Percentiles rank a stretch among this genome's conserved stretches.
Conservation (phyloP, 2,329 filamentous ascomycete genomes). For the Seiridium cupressi region DNA sequence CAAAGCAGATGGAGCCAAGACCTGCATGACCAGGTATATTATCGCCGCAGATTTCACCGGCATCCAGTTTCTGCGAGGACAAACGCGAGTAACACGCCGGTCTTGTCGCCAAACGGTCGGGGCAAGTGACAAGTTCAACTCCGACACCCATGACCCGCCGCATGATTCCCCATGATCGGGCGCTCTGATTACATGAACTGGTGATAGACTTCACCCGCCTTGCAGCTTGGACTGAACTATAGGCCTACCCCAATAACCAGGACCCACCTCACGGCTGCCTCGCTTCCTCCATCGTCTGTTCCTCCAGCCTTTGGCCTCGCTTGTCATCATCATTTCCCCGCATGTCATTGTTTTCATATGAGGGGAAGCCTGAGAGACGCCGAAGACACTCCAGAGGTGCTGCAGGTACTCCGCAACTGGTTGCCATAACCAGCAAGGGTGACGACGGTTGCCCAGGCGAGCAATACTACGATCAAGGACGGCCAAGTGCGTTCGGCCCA, state of each 20-base stretch:
- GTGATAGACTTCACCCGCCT: not conserved
- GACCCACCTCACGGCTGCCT: not conserved
- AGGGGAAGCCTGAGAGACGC: not conserved
- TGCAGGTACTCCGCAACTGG: not conserved
- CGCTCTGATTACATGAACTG: too few relatives aligned
- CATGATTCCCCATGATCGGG: too few relatives aligned
- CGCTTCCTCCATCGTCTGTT: not conserved
- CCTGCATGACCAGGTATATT: constrained; percentile 1
- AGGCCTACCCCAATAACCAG: not conserved
- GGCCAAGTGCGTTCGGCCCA: not conserved
- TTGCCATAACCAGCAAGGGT: constrained; percentile 2
- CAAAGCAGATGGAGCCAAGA: not conserved
- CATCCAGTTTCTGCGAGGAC: constrained; percentile 4
- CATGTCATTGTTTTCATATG: not conserved
- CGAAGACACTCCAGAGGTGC: constrained; percentile 6
- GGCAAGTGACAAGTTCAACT: not conserved
- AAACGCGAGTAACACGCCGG: constrained; percentile 4
- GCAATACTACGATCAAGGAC: not conserved
- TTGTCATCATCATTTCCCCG: not conserved
- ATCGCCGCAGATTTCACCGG: constrained; percentile 7
- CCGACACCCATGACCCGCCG: constrained; percentile 1
- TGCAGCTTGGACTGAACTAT: not conserved
- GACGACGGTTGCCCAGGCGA: not conserved
- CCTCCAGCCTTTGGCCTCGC: not conserved
- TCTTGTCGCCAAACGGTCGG: not conserved